Evolutionary conservation across 768 basidiomycete genomes (phyloP), one percentile per base, ranked within the genome.

Genomic region (Xerocomellus amylosporus): DNA sequence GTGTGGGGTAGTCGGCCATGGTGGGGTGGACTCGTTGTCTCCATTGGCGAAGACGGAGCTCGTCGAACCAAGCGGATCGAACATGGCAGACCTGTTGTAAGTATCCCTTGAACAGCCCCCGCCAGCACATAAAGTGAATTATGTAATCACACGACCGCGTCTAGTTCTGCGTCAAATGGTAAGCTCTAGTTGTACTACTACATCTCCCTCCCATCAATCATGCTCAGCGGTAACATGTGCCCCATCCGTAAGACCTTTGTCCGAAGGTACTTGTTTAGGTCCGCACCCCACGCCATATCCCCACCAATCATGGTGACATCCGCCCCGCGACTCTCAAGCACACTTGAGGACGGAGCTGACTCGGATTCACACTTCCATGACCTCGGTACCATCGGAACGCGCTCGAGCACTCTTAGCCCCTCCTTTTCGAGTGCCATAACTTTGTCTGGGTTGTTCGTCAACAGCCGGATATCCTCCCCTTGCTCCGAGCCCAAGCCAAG

Each of bases 361-460:
- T 64, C 63, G n/a, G 47, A 69, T 59, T 49, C 66, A 60, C 56
- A 55, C 56, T 54, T 55, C 96, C 97, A 99, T 59, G 87, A 88
- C 51, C 93, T 78, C 17, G 97, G 97, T 12, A 98, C 85, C 96
- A 99, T 98, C 43, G 90, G 79, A 8, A 98, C 90, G 14, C 94
- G 83, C 71, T 98, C 93, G 5, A 77, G 75, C 19, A 99, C 82
- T 17, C 70, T 73, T 49, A 99, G 9, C 4, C 93, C 90, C 70
- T 98, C 96, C 62, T 77, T 79, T 71, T 88, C 81, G 61, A 98
- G 73, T 42, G 94, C 93, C 58, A 83, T 79, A 39, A 99, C 87
- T 74, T 99, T 99, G 73, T 95, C 95, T 10, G 97, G 97, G 72
- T 99, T 99, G 73, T 99, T 99, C 54, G 97, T 99, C 72, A 99